Base-by-base conservation (phyloP, 768 basidiomycete genomes). In the Xerocomus brunneocitrinus region DNA sequence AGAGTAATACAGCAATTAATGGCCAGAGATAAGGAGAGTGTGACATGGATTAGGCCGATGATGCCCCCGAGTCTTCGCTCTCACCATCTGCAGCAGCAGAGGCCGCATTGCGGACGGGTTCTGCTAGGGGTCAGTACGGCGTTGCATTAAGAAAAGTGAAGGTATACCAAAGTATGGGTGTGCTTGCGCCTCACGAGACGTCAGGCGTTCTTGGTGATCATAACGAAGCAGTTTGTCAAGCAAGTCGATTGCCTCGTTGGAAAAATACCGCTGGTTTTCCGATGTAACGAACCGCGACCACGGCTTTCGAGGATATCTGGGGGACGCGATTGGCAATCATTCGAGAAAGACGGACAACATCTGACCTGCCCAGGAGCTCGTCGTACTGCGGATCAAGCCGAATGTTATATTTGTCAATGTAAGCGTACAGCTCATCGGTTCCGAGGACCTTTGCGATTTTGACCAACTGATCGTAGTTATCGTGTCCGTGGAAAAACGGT, bases 401-500 rank as follows among this genome's bases (percentile, higher is more conserved):
- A 55, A 98, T 97, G 66, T 89, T 88, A 74, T 98, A 98, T 74
- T 91, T 92, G 71, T 94, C 91, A 56, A 92, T 82, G 70, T 98
- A 98, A 40, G 83, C 76, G 67, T 91, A 95, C 34, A 98, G 73
- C 63, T 95, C 95, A 60, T 98, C 95, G 5, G 95, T 98, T 42
- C 95, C 95, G 55, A 98, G 78, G 47, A 98, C 94, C 75, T 98
- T 98, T 50, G 93, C 87, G 59, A 98, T 98, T 75, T 97, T 98
- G 66, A 95, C 95, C 54, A 98, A 76, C 67, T 98, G 95, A 73
- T 98, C 95, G 65, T 95, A 95, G 72, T 98, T 98, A 72, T 98
- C 95, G 67, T 97, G 95, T 14, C 95, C 95, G 65, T 98, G 95
- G 82, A 98, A 98, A 76, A 98, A 97, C 24, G 95, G 95, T 69